phyloP scores from a whole-genome alignment of 148 eudicot species.

The Fagopyrum esculentum region DNA sequence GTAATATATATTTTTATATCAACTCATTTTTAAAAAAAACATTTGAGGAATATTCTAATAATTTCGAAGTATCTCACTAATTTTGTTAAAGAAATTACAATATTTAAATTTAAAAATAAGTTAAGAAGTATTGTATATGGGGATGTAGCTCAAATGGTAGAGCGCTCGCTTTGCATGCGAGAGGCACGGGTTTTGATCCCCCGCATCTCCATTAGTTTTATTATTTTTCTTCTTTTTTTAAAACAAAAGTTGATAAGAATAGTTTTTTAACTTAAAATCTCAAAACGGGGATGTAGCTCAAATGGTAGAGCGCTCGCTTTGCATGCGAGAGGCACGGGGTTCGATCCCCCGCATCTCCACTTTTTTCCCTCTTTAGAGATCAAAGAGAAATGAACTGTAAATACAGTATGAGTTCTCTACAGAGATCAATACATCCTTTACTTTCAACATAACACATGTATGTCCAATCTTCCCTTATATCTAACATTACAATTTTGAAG shows the following conservation, averaged over 20 bases:
- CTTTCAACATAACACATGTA: not conserved
- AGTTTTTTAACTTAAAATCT: no score
- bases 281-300: conserved; percentile 50
- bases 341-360: conserved; percentile 90
- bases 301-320: conserved; percentile 77
- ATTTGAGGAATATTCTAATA: not conserved
- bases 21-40: not conserved
- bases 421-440: not conserved
- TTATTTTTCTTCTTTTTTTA: no score
- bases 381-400: no score
- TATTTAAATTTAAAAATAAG: no score
- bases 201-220: conserved; percentile 55
- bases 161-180: conserved; percentile 77
- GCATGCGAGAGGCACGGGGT: conserved; percentile 80
- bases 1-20: no score
- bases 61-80: not conserved
- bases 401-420: no score
- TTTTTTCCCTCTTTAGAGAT: not conserved
- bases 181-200: conserved; percentile 86
- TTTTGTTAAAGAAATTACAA: no score
- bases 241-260: no score
- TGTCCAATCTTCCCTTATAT: not conserved
- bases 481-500: not conserved
- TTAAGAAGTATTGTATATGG: not conserved
- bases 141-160: conserved; percentile 76